These are phyloP conservation scores for Sanghuangporus sanghuang DNA, from an alignment of 1,284 basidiomycete genomes.

Conservation along the genomic window DNA sequence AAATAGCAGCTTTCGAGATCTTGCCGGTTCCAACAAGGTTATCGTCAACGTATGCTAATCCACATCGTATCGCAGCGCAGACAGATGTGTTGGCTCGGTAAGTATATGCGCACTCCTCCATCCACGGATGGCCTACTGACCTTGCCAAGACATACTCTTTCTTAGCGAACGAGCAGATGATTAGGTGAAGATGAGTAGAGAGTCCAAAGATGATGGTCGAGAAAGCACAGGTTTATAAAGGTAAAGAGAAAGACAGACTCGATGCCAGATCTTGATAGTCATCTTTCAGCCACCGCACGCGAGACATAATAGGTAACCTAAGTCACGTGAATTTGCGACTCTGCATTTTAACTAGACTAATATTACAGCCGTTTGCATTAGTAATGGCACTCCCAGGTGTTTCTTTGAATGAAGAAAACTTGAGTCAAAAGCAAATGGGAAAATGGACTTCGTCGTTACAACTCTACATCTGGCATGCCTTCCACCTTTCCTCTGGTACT, in stretches of 20 bases:
- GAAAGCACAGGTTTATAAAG: neutral
- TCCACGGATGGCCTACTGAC: slow-evolving; percentile 25
- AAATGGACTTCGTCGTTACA: too few relatives aligned
- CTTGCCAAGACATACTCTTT: slow-evolving; percentile 47
- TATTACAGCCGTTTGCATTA: too few relatives aligned
- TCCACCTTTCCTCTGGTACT: too few relatives aligned
- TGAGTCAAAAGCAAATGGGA: too few relatives aligned
- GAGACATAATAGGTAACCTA: neutral
- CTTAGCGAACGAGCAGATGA: neutral
- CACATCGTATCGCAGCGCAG: neutral
- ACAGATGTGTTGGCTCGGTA: neutral
- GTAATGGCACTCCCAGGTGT: too few relatives aligned
- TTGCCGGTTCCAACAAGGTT: slow-evolving; percentile 80
- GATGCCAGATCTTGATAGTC: neutral
- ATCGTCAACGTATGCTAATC: slow-evolving; percentile 81
- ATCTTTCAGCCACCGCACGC: neutral
- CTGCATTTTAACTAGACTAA: too few relatives aligned
- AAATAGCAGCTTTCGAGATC: slow-evolving; percentile 76
- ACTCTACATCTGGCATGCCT: too few relatives aligned
- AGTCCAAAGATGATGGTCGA: neutral
- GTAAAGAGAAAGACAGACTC: neutral
- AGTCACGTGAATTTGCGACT: neutral
- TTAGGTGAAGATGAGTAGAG: neutral
- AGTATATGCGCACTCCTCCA: neutral
- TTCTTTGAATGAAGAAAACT: too few relatives aligned